Base-by-base conservation (phyloP, 2,329 filamentous ascomycete species). In the Neopestalotiopsis clavispora region DNA sequence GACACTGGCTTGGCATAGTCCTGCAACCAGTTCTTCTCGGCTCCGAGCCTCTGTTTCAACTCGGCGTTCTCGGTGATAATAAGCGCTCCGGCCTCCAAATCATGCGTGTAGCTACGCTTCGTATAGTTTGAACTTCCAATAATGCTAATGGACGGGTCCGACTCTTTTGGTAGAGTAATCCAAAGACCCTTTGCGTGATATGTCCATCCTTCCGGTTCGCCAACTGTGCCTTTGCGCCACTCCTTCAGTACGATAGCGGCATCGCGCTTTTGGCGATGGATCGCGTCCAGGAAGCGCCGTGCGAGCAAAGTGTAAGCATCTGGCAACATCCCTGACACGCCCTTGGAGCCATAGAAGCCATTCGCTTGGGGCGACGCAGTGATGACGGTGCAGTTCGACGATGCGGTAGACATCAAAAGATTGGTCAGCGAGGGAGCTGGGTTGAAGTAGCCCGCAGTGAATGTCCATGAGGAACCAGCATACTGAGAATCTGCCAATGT, bases 391-490 rank as follows among this genome's bases (percentile, higher is more conserved):
- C 94, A 96, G 57, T 85, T 86, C 1, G 82, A 80, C 0, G 91
- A 92, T 1, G 90, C 87, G 0, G 94, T 94, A 6, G 87, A 85
- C 40, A 99, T 89, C 0, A 99, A 85, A 0, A 97, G 87, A 52
- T 91, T 88, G 2, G 93, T 95, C 23, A 98, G 88, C 4, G 91
- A 90, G 0, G 94, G 92, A 6, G 94, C 94, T 68, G 97, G 97
- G 83, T 99, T 99, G 84, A 99, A 99, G 83, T 99, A 99, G 66
- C 96, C 96, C 0, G 96, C 96, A 0, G 96, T 98, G 79, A 99
- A 98, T 0, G 94, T 96, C 96, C 96, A 99, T 14, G 90, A 91
- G 0, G 92, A 93, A 42, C 89, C 86, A 10, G 85, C 83, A 74
- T 94, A 92, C 5, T 86, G 82, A 0, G 92, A 87, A 0, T 80